Conservation (phyloP, 1,139 yeast species). For the Hanseniaspora uvarum region DNA sequence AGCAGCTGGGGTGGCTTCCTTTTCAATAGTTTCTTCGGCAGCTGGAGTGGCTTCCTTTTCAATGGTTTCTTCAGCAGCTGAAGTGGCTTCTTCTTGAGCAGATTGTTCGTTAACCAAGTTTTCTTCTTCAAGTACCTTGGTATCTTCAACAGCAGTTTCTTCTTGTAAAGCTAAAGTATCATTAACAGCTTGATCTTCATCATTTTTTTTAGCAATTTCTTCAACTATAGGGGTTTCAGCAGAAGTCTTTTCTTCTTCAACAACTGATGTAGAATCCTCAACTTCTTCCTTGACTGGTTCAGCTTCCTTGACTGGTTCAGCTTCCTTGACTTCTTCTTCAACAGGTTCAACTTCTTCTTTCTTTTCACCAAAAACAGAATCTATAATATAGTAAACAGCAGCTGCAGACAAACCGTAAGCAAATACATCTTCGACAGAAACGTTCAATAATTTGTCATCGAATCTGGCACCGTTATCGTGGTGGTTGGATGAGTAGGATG, state of each 20-base stretch:
- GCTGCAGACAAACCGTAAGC: slow-evolving; percentile 6
- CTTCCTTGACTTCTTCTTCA: slow-evolving; percentile 1
- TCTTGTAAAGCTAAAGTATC: not conserved
- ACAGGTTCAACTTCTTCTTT: slow-evolving; percentile 16
- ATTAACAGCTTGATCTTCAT: not conserved
- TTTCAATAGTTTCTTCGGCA: not conserved
- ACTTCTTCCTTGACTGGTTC: slow-evolving; percentile 1
- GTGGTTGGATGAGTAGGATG: not conserved
- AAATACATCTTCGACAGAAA: slow-evolving; percentile 1
- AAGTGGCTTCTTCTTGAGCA: not conserved
- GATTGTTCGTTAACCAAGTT: not conserved
- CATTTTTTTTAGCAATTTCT: slow-evolving; percentile 1
- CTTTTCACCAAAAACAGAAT: slow-evolving; percentile 3
- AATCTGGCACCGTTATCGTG: not conserved
- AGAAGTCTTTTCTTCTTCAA: slow-evolving; percentile 15
- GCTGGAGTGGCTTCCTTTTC: not conserved
- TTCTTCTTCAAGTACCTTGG: not conserved
- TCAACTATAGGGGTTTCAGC: slow-evolving; percentile 18
- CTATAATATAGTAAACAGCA: not conserved
- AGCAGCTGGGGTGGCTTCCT: not conserved
- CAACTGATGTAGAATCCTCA: slow-evolving; percentile 9
- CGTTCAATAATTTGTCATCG: not conserved
- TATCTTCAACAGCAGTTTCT: slow-evolving; percentile 5
- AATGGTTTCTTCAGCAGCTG: not conserved
- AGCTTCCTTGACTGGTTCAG: not conserved